Base-by-base conservation (phyloP, 2,329 filamentous ascomycete genomes). In the Juglanconis sp. region DNA sequence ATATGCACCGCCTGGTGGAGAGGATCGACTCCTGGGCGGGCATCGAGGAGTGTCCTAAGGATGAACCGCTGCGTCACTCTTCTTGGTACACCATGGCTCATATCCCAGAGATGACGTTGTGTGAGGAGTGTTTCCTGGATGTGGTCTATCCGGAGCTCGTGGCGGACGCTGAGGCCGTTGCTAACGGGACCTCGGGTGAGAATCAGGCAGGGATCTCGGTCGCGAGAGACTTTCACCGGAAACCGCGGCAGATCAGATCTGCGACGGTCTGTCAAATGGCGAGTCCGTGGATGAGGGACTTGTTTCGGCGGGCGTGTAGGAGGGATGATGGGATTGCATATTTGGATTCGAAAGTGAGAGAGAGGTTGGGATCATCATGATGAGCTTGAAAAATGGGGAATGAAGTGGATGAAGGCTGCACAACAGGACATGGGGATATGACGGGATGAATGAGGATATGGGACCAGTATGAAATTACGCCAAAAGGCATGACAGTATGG, bases 121-220 rank as follows among this genome's bases (percentile, higher is more conserved):
- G 93, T 73, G 86, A 90, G 65, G 91, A 94, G 72, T 98, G 93
- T 72, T 96, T 90, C 71, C 84, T 91, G 15, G 87, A 91, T 30
- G 83, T 91, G 1, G 85, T 96, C n/a, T 85, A 83, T 73, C 92
- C 92, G 1, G 78, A 86, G 54, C 74, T 87, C 1, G 77, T 81
- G 35, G 77, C 80, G 3, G 74, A 80, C 44, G 67, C 53, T 15
- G 72, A 75, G 56, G 74, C 76, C 46, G 75, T 82, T 1, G 38
- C 42, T 15, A 47, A 46, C 11, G 30, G 48, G 3, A 34, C 8
- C 24, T n/a, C 38, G 4, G 42, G 57, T 15, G n/a, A 36, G 6
- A 38, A 52, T 9, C 35, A 44, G 17, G 55, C 51, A 40, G 36
- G 10, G n/a, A 61, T 34, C 5, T 48, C 50, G 44, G 78, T 93